A percentile compares a stretch with the other conserved stretches of the same genome.
phyloP scores from a whole-genome alignment of 768 basidiomycete species.

The Gelatoporia subvermispora region DNA sequence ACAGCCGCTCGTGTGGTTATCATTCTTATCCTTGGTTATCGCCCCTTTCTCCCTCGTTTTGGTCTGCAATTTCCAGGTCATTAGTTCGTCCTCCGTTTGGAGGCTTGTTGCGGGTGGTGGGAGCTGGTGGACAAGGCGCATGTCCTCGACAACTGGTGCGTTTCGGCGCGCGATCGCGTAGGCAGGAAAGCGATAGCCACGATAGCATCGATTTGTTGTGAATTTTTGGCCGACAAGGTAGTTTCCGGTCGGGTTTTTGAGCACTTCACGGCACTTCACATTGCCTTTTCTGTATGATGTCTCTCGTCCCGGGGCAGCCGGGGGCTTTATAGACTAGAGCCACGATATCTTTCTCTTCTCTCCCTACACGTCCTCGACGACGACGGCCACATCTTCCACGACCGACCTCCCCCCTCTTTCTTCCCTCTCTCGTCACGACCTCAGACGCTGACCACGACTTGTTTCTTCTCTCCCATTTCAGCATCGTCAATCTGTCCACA shows the following conservation, averaged over 20 bases:
- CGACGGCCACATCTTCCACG: constrained; percentile 21
- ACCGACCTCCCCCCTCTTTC: constrained; percentile 6
- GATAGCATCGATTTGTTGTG: too few relatives aligned
- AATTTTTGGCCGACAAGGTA: constrained; percentile 1
- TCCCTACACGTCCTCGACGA: constrained; percentile 19
- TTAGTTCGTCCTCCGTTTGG: background rate
- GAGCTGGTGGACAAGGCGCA: background rate
- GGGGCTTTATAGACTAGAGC: constrained; percentile 22
- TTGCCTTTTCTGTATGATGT: too few relatives aligned
- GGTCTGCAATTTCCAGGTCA: too few relatives aligned
- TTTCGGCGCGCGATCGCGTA: too few relatives aligned
- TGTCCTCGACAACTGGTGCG: too few relatives aligned
- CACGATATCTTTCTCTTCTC: constrained; percentile 12
- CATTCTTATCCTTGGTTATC: too few relatives aligned
- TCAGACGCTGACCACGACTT: constrained; percentile 22
- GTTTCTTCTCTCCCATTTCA: constrained; percentile 4
- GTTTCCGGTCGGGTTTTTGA: constrained; percentile 16
- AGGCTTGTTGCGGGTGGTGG: background rate
- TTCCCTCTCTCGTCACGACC: constrained; percentile 9
- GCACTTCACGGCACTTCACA: constrained; percentile 6
- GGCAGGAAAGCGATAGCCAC: too few relatives aligned
- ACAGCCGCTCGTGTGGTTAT: too few relatives aligned
- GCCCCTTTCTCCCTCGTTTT: too few relatives aligned
- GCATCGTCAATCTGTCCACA: background rate
- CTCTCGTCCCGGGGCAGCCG: constrained; percentile 17